Base-by-base conservation (phyloP, 2,329 filamentous ascomycete genomes). In the Thelonectria blattea region DNA sequence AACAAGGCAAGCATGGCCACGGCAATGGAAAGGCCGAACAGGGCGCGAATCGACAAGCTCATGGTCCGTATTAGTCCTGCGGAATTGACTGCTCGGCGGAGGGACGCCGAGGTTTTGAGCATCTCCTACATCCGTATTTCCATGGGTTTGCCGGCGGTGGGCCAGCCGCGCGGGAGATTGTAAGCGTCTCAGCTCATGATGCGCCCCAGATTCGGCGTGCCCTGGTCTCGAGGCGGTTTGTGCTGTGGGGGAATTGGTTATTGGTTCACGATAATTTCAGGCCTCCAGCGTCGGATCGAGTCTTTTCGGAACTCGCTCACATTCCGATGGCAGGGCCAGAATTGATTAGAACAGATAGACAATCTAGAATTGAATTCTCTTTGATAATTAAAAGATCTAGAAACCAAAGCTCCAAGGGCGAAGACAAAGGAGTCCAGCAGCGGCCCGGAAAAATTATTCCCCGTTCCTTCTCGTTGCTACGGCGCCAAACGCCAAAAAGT, bases 1-100 rank as follows among this genome's bases (percentile, higher is more conserved):
- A 69, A 68, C 53, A 70, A 60, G 32, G 68, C 65, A 17, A 68
- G 37, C 54, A 68, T 65, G 22, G 66, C 68, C 6, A 70, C 65
- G 9, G 63, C 53, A 20, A 71, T 8, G 6, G 68, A 67, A 22
- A 71, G 18, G 39, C 67, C 68, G 15, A 71, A 37, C 14, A 71
- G 41, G 10, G 54, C 32, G 56, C 66, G 66, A 14, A 69, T 58
- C 10, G 66, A 63, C 3, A 68, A 24, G n/a, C 49, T 53, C 69
- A 71, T 71, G 20, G n/a, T 66, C 41, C 34, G 32, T 37, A 48
- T 39, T 39, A 18, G 34, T 52, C 24, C n/a, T 48, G 17, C n/a
- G 59, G 46, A 30, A 32, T 5, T n/a, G 27, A n/a, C 43, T 43
- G 14, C 48, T 32, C 34, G 52, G 24, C 61, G 24, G n/a, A 20